Evolutionary conservation across 129 eudicot species (phyloP).

Genomic region (Sambucus nigra): DNA sequence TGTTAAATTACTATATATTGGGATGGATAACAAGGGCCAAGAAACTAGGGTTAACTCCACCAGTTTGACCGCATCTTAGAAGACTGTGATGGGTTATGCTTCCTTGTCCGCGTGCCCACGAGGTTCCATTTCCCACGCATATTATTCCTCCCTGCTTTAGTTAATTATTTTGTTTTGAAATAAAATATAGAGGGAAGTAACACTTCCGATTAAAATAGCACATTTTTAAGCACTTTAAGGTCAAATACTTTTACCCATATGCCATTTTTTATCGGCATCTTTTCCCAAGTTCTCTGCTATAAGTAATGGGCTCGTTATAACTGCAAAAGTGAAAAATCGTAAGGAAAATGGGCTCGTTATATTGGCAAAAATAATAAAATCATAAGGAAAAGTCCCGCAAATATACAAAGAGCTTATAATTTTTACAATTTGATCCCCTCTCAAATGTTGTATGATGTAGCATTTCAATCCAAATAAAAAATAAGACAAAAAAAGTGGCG

Average conservation of each 20-base stretch:
- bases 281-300: slow-evolving; percentile 7
- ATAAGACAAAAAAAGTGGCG: no score
- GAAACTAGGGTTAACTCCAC: background rate
- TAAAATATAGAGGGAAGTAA: slow-evolving; percentile 2
- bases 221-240: slow-evolving; percentile 3
- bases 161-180: background rate
- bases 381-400: no score
- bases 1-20: no score
- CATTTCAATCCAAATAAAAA: no score
- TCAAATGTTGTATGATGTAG: no score
- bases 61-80: slow-evolving; percentile 17
- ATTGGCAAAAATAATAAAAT: no score
- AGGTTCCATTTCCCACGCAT: slow-evolving; percentile 15
- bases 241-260: slow-evolving; percentile 14
- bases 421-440: no score
- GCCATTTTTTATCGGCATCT: slow-evolving; percentile 3
- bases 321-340: no score
- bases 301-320: no score
- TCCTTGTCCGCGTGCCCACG: background rate
- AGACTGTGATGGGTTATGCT: slow-evolving; percentile 7
- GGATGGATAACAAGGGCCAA: no score
- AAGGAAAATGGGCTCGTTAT: no score
- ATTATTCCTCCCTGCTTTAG: slow-evolving; percentile 4
- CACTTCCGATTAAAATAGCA: slow-evolving; percentile 1
- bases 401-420: no score